phyloP scores from a whole-genome alignment of 164 flowering plant genomes.

The Magnolia changhungtana region DNA sequence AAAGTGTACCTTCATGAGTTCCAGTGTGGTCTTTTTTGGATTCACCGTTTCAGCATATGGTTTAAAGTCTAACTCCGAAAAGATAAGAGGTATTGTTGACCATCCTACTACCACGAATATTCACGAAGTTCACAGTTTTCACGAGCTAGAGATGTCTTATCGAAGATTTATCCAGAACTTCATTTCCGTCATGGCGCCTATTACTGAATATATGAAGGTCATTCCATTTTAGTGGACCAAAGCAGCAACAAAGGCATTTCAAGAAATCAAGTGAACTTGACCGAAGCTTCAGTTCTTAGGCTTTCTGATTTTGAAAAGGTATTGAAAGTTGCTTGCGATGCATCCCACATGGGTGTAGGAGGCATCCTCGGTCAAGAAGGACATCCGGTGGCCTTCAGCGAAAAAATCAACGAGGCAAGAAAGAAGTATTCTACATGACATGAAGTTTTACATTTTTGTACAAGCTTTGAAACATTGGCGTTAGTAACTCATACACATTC shows the following conservation, averaged over 20 bases:
- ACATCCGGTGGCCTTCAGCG: background rate
- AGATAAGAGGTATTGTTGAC: background rate
- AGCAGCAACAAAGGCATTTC: background rate
- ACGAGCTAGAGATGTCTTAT: background rate
- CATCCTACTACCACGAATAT: background rate
- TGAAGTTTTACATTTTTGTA: background rate
- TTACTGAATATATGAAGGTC: background rate
- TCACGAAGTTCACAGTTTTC: background rate
- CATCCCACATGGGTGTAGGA: background rate
- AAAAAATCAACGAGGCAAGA: background rate
- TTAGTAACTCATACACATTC: background rate
- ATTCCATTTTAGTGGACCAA: too few relatives aligned
- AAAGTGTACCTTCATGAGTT: background rate
- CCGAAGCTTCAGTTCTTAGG: background rate
- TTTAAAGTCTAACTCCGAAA: background rate
- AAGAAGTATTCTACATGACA: background rate
- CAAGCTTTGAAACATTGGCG: conserved; percentile 4
- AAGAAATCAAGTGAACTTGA: background rate
- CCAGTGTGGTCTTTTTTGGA: background rate
- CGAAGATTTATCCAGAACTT: background rate
- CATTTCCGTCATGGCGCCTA: background rate
- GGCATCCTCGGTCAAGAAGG: conserved; percentile 2
- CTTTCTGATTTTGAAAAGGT: background rate
- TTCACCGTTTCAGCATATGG: background rate
- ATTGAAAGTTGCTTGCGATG: conserved; percentile 1